Percentiles rank a stretch among this genome's conserved stretches.
Conservation (phyloP, 768 basidiomycete genomes). For the Panellus pusillus region DNA sequence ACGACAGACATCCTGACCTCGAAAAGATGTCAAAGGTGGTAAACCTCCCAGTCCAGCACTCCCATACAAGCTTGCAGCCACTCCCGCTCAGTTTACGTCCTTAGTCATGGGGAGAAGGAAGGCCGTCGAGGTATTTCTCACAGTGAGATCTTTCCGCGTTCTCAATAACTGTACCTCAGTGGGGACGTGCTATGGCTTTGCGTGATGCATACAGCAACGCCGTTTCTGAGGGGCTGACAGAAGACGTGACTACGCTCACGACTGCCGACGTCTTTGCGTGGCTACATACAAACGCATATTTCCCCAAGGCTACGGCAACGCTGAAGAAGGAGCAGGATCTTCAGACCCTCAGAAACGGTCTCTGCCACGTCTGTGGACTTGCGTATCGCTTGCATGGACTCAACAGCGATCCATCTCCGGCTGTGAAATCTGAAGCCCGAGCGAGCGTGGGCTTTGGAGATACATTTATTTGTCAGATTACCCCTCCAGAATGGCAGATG, state of each 20-base stretch:
- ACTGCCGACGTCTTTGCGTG: constrained; percentile 48
- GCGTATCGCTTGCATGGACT: constrained; percentile 22
- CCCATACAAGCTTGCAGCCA: constrained; percentile 42
- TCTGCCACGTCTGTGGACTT: constrained; percentile 36
- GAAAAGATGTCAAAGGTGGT: constrained; percentile 29
- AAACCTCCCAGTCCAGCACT: constrained; percentile 26
- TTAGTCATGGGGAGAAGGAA: constrained; percentile 47
- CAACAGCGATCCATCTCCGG: constrained; percentile 3
- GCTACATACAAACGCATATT: constrained; percentile 43
- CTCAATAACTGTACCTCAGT: constrained; percentile 31
- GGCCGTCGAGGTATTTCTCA: constrained; percentile 45
- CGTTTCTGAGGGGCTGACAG: constrained; percentile 13
- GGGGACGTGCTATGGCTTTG: constrained; percentile 48
- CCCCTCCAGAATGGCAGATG: constrained; percentile 25
- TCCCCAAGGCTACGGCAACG: constrained; percentile 22
- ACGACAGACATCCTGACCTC: not conserved
- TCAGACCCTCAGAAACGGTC: constrained; percentile 24
- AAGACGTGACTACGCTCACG: constrained; percentile 30
- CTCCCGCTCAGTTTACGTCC: constrained; percentile 33
- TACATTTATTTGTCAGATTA: constrained; percentile 24
- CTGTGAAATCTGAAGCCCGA: constrained; percentile 6
- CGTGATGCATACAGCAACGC: constrained; percentile 38
- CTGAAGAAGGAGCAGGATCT: constrained; percentile 14
- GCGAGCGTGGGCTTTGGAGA: constrained; percentile 2
- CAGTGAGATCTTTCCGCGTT: not conserved